phyloP scores from a whole-genome alignment of 73 alveolate species.

The Blepharisma japonicum region DNA sequence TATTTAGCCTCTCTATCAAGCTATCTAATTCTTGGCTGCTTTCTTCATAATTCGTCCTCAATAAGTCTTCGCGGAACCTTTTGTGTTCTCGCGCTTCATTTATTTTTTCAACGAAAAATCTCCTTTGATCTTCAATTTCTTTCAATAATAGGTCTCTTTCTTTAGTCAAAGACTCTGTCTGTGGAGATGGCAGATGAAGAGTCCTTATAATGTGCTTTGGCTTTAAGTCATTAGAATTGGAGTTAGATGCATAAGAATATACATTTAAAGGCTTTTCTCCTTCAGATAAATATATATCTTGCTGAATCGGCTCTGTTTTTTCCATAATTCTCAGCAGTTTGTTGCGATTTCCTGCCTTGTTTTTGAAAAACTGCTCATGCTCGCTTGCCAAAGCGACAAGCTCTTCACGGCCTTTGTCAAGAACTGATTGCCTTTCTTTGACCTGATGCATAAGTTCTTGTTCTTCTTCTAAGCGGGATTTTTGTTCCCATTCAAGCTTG shows the following conservation, averaged over 20 bases:
- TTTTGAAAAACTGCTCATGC: background rate
- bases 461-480: constrained; percentile 52
- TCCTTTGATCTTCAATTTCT: background rate
- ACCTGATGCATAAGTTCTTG: constrained; percentile 42
- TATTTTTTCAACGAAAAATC: background rate
- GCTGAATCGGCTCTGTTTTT: constrained; percentile 21
- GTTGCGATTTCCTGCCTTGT: background rate
- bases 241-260: constrained; percentile 10
- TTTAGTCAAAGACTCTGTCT: background rate
- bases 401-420: constrained; percentile 21
- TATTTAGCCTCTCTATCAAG: background rate
- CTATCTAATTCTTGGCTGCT: background rate
- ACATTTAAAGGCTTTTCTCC: constrained; percentile 18
- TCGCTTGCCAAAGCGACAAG: constrained; percentile 5
- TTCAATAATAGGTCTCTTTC: background rate
- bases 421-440: constrained; percentile 30
- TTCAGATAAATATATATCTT: background rate
- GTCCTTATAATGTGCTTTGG: constrained; percentile 22
- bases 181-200: constrained; percentile 13
- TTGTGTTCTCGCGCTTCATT: background rate
- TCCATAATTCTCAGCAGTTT: constrained; percentile 1
- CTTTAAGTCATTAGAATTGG: background rate
- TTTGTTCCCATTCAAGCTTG: constrained; percentile 55
- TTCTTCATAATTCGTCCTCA: constrained; percentile 7
- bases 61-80: background rate